Evolutionary conservation across 2,329 filamentous ascomycete species (phyloP), one percentile per base, ranked within the genome.

Genomic region (Fusarium domesticum): DNA sequence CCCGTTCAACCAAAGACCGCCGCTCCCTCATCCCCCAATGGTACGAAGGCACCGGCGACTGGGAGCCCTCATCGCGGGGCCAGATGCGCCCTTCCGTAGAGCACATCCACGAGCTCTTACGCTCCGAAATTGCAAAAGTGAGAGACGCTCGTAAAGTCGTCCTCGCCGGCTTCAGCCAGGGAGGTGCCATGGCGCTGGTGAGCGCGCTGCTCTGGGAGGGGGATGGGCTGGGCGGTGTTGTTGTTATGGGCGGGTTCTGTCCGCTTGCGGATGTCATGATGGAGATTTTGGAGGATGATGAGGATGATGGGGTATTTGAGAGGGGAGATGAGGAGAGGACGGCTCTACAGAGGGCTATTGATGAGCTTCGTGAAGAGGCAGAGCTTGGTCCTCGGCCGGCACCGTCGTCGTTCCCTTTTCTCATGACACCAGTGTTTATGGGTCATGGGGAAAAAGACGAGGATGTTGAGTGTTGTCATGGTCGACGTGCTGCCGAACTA

Each of bases 141-240:
- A 36, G 37, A 0, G 69, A 72, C 4, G 50, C 63, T 1, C 39
- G 51, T 11, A 71, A 68, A 33, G 58, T 80, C 0, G 57, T 77
- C 1, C 48, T 81, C 0, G 71, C 73, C 31, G 77, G 77, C 0
- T 57, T 80, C 15, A 80, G 78, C 37, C 77, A 80, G 50, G 78
- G 77, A 0, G 76, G 74, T 50, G 76, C 76, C 3, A 70, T 71
- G 33, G 60, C 66, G 0, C 46, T 80, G 45, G 54, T 67, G 15
- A 62, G 69, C 8, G 49, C 70, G 43, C 44, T 80, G 42, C 59
- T 71, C 2, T 75, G 73, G 72, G 63, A 71, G 8, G 70, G 66
- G 0, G 54, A 58, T 14, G 40, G 60, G 2, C 45, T 76, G 23
- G 71, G 62, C 0, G 73, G 58, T 0, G 52, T 63, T 11, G 57